A percentile compares a stretch with the other conserved stretches of the same genome.
phyloP scores from a whole-genome alignment of 345 rosid species.

The Trapa bicornis region DNA sequence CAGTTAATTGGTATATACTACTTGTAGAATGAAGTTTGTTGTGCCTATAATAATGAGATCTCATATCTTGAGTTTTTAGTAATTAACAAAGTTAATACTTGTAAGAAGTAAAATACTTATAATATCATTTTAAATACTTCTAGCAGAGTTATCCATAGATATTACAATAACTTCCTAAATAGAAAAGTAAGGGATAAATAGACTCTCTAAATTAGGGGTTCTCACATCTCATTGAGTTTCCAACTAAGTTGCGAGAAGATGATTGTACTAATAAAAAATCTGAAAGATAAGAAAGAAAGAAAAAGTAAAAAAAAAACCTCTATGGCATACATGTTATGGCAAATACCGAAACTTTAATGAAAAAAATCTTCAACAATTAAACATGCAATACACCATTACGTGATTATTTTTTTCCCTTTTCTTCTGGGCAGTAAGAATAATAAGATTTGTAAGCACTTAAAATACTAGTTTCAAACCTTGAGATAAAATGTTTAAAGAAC shows the following conservation, averaged over 20 bases:
- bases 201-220: not conserved
- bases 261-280: conserved; percentile 77
- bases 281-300: conserved; percentile 15
- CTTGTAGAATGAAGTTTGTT: too few relatives aligned
- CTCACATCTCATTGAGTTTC: conserved; percentile 76
- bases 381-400: not conserved
- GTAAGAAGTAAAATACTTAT: not conserved
- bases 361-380: not conserved
- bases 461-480: not conserved
- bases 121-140: not conserved
- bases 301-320: conserved; percentile 4
- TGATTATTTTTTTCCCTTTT: not conserved
- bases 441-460: not conserved
- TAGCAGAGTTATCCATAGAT: not conserved
- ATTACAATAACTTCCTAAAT: not conserved
- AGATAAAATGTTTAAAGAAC: not conserved
- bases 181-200: not conserved
- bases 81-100: too few relatives aligned
- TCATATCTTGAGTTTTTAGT: too few relatives aligned
- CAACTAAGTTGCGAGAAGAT: conserved; percentile 71
- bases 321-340: not conserved
- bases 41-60: too few relatives aligned
- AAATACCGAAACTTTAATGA: not conserved
- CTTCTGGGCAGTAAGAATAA: not conserved
- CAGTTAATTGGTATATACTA: too few relatives aligned